Evolutionary conservation across 2,329 filamentous ascomycete species (phyloP).

Genomic region (Colletotrichum tamarilloi): DNA sequence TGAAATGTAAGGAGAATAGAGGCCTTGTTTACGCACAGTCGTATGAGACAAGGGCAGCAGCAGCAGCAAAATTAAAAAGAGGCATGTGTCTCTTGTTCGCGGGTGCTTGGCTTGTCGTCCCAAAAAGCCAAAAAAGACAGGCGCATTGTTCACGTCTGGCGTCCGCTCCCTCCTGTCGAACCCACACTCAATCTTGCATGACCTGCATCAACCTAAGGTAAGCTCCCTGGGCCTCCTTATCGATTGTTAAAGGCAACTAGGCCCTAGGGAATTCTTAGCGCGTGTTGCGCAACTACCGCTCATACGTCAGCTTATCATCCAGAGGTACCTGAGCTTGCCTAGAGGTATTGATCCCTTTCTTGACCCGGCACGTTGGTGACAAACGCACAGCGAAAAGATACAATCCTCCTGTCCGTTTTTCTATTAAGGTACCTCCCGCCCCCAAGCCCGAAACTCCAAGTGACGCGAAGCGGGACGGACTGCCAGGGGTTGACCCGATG

Average conservation of each 20-base stretch:
- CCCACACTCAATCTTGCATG: conserved; percentile 31
- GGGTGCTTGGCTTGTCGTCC: conserved; percentile 11
- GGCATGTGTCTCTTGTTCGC: not conserved
- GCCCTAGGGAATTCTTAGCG: conserved; percentile 3
- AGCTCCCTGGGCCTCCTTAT: conserved; percentile 13
- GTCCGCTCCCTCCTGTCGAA: conserved; percentile 4
- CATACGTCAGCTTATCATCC: not conserved
- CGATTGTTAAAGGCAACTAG: conserved; percentile 20
- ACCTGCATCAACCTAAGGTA: conserved; percentile 19
- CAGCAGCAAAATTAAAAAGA: not conserved
- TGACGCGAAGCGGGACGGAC: conserved; percentile 34
- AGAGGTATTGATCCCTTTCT: too few species aligned
- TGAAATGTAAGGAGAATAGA: conserved; percentile 17
- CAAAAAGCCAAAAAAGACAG: conserved; percentile 10
- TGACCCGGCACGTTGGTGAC: too few species aligned
- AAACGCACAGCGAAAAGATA: not conserved
- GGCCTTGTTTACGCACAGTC: conserved; percentile 22
- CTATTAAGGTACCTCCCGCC: conserved; percentile 24
- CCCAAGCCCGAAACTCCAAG: conserved; percentile 33
- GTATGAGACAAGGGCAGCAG: conserved; percentile 10
- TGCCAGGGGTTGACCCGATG: conserved; percentile 24
- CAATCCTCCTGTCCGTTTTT: conserved; percentile 1
- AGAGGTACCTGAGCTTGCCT: not conserved
- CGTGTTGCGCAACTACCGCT: not conserved
- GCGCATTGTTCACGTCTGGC: conserved; percentile 29